Percentiles rank a stretch among this genome's conserved stretches.
Conservation (phyloP, 2,329 filamentous ascomycete genomes). For the Colletotrichum ledebouriae region DNA sequence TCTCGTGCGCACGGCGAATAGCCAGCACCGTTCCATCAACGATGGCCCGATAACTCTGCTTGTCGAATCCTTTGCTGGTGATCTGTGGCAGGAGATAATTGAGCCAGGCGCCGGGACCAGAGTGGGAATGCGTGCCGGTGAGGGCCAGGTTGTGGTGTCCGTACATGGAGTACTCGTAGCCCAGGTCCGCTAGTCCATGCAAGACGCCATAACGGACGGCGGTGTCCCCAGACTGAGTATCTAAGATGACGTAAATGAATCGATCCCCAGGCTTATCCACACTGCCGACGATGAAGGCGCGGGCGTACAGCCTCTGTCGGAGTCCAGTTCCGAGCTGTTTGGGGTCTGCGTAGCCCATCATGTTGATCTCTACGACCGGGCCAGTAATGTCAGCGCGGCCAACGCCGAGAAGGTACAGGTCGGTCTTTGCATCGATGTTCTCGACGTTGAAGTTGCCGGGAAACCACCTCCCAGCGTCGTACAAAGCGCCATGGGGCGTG, state of each 20-base stretch:
- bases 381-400: conserved; percentile 71
- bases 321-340: conserved; percentile 86
- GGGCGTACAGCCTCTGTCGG: conserved; percentile 86
- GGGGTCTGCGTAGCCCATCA: conserved; percentile 89
- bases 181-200: conserved; percentile 75
- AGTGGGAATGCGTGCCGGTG: conserved; percentile 91
- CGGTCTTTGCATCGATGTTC: conserved; percentile 41
- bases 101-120: conserved; percentile 90
- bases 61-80: conserved; percentile 86
- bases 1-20: conserved; percentile 81
- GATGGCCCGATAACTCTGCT: conserved; percentile 87
- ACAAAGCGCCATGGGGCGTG: neutral
- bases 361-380: conserved; percentile 88
- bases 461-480: conserved; percentile 6
- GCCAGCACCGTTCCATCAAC: conserved; percentile 86
- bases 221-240: conserved; percentile 87
- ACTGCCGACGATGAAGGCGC: conserved; percentile 87
- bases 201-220: conserved; percentile 87
- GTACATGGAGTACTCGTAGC: conserved; percentile 80
- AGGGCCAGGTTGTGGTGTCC: conserved; percentile 86
- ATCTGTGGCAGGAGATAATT: conserved; percentile 94
- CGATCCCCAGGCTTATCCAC: conserved; percentile 74
- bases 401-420: conserved; percentile 64
- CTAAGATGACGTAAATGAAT: conserved; percentile 89
- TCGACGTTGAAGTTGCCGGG: neutral